phyloP scores from a whole-genome alignment of 768 basidiomycete genomes.

The Imleria badia region DNA sequence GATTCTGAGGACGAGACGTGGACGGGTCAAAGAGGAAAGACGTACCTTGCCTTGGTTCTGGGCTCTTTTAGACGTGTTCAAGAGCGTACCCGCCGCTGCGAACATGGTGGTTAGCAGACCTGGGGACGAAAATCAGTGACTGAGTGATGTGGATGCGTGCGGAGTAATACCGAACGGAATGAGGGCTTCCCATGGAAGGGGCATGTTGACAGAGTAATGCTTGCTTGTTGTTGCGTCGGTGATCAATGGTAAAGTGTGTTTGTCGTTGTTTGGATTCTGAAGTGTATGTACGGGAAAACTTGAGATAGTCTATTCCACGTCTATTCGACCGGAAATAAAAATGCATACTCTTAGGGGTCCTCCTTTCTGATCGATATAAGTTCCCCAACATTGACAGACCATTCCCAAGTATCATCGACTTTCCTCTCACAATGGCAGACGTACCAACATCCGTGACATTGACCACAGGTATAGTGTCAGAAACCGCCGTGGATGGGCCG shows the following conservation, averaged over 20 bases:
- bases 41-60: slow-evolving; percentile 91
- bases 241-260: slow-evolving; percentile 14
- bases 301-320: too few species aligned
- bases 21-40: background rate
- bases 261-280: slow-evolving; percentile 19
- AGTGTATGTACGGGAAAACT: background rate
- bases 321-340: background rate
- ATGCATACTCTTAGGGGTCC: slow-evolving; percentile 3
- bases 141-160: too few species aligned
- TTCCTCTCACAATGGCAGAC: slow-evolving; percentile 5
- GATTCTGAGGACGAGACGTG: background rate
- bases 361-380: background rate
- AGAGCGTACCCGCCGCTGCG: slow-evolving; percentile 84
- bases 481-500: too few species aligned
- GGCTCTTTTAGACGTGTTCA: slow-evolving; percentile 72
- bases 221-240: background rate
- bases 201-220: slow-evolving; percentile 55
- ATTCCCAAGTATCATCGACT: background rate
- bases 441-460: slow-evolving; percentile 8
- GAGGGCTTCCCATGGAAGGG: slow-evolving; percentile 95
- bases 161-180: slow-evolving; percentile 79
- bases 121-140: slow-evolving; percentile 30
- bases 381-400: background rate
- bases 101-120: slow-evolving; percentile 87
- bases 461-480: slow-evolving; percentile 6